phyloP scores from a whole-genome alignment of 2,329 filamentous ascomycete genomes.

The Aspergillus japonicus region DNA sequence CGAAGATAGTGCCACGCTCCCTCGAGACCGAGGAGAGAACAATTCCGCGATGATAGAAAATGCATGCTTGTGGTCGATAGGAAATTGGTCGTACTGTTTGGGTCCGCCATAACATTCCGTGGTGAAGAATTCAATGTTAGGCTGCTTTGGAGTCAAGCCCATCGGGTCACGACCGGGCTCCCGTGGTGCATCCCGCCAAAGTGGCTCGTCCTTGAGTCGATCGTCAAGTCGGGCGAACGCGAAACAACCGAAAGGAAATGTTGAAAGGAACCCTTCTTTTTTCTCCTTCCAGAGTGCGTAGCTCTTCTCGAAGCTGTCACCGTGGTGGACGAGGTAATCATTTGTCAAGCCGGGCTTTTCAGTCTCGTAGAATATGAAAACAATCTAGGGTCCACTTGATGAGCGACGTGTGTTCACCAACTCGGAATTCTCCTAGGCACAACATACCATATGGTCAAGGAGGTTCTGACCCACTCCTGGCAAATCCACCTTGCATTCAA shows the following conservation, averaged over 20 bases:
- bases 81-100: slow-evolving; percentile 57
- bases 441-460: slow-evolving; percentile 51
- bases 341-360: slow-evolving; percentile 53
- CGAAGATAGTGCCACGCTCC: slow-evolving; percentile 53
- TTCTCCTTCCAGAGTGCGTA: slow-evolving; percentile 58
- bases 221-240: slow-evolving; percentile 63
- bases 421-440: background rate
- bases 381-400: slow-evolving; percentile 39
- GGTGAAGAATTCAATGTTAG: slow-evolving; percentile 63
- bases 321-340: slow-evolving; percentile 58
- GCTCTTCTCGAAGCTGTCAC: slow-evolving; percentile 51
- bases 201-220: slow-evolving; percentile 53
- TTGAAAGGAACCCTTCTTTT: slow-evolving; percentile 58
- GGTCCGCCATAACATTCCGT: slow-evolving; percentile 63
- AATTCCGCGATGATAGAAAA: slow-evolving; percentile 61
- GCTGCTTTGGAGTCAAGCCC: slow-evolving; percentile 57
- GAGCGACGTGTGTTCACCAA: slow-evolving; percentile 1
- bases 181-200: slow-evolving; percentile 55
- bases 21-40: slow-evolving; percentile 58
- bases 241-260: slow-evolving; percentile 63
- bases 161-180: slow-evolving; percentile 60
- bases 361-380: slow-evolving; percentile 63
- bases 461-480: slow-evolving; percentile 56
- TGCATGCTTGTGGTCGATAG: slow-evolving; percentile 53
- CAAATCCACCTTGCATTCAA: slow-evolving; percentile 46